Evolutionary conservation across 2,329 filamentous ascomycete species (phyloP), one percentile per base, ranked within the genome.

Genomic region (Aureobasidium zeae): DNA sequence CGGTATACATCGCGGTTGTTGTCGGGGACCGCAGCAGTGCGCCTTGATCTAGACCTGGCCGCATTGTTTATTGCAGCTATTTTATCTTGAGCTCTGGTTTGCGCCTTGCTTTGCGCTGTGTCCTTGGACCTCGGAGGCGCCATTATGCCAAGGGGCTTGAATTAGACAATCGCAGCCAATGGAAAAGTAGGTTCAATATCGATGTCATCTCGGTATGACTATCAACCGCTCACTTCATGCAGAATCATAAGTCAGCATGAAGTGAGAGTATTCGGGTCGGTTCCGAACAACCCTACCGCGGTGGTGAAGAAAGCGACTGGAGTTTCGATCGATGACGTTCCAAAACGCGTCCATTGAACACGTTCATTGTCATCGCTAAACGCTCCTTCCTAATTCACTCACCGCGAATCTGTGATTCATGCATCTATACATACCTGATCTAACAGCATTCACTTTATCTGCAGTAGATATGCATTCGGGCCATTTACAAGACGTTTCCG

Each of bases 1-100:
- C 34, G 37, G 16, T 46, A 50, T 3, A 48, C 46, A 38, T 47
- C 44, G 22, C 42, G 35, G 5, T 38, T 36, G n/a, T 46, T 20
- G 26, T 30, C 31, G 1, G 39, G 26, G 3, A 28, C 39, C 7
- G 39, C 29, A 21, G 29, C 39, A 28, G 15, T 43, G 12, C 39
- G 39, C 10, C 25, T 38, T 13, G 32, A 30, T 45, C 25, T 22
- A 6, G 8, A 29, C 16, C 32, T 32, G 15, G 43, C 20, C 8
- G 43, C 28, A 38, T 21, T 38, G 12, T 36, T 25, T n/a, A 45
- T 20, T 5, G 43, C 43, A 32, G 43, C 43, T 6, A 45, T 47
- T 25, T 45, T 45, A 32, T 49, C 48, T 17, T 49, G 44, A 5
- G 45, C 48, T 32, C 41, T 34, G 3, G 41, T 26, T 19, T 49